Base-by-base conservation (phyloP, 176 grass and related monocot species). In the Saccharum officinarum region DNA sequence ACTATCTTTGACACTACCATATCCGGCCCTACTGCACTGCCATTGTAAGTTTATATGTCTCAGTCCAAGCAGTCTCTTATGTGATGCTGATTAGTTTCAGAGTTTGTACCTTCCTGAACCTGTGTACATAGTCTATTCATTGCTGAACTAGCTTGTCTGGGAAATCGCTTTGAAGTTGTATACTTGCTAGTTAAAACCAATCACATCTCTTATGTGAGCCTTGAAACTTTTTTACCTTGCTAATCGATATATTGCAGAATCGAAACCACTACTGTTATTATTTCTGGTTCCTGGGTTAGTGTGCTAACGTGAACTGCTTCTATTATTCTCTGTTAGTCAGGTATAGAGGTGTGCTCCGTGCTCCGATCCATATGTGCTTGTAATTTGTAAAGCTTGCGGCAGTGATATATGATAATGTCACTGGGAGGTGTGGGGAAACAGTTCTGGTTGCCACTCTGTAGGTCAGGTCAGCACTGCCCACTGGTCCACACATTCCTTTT, bases 401-500 rank as follows among this genome's bases (percentile, higher is more conserved):
- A 80, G 30, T 45, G 25, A 86, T 50, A 89, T 82, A 89, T 88
- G 81, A 91, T 92, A 41, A 60, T 87, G 89, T 91, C 84, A 71
- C 84, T 67, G 76, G 62, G 50, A 71, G 83, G 37, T 46, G 49
- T 73, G 60, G 66, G 12, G 26, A 85, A 82, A 46, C 82, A 60
- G 68, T 75, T 68, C 46, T 84, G 75, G 59, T 26, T 54, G 22
- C 45, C 38, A 41, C 80, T 30, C 15, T 83, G 9, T 67, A 86
- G 85, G 79, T 61, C 83, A 86, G 92, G 79, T 67, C 76, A 87
- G 38, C 82, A 68, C 88, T 40, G 22, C 7, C 33, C 22, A 70
- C 46, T 70, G 83, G 77, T 72, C 81, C 90, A 82, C 77, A 68
- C 74, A 73, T 71, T 71, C 22, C 93, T 85, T 87, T 94, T 71